These are phyloP conservation scores for Lachancea thermotolerans DNA, from an alignment of 805 yeast species.

Conservation along the genomic window DNA sequence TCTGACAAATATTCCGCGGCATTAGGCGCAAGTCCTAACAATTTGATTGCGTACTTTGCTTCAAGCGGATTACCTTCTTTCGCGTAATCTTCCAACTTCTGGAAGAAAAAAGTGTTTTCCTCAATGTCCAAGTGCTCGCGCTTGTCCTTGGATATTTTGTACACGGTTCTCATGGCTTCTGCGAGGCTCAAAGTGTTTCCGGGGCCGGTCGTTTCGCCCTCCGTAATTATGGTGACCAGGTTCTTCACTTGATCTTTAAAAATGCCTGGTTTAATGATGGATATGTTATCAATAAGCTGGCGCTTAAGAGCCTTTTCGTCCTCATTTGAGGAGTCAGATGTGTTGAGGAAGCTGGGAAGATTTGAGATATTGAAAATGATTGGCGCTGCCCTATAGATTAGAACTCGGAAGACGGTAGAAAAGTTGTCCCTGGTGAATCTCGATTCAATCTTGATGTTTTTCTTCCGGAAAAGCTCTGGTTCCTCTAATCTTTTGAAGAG, in stretches of 20 bases:
- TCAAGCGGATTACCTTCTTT: constrained; percentile 49
- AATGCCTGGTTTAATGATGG: constrained; percentile 54
- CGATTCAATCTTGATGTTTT: constrained; percentile 27
- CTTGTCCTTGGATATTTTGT: constrained; percentile 48
- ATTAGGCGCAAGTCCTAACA: constrained; percentile 43
- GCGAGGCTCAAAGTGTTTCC: constrained; percentile 17
- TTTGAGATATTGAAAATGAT: constrained; percentile 61
- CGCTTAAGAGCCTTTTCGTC: constrained; percentile 34
- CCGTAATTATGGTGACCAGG: constrained; percentile 35
- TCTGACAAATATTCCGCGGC: constrained; percentile 33
- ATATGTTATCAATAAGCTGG: constrained; percentile 51
- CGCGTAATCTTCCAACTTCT: constrained; percentile 42
- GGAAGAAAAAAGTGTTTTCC: constrained; percentile 36
- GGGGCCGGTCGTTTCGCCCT: constrained; percentile 15
- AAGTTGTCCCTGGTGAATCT: constrained; percentile 42
- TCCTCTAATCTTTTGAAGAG: constrained; percentile 50
- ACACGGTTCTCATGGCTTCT: constrained; percentile 51
- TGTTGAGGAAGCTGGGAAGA: constrained; percentile 44
- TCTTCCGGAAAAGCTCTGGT: constrained; percentile 38
- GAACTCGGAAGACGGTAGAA: constrained; percentile 45
- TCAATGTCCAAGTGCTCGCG: constrained; percentile 42
- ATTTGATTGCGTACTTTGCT: constrained; percentile 57
- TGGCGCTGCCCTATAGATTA: constrained; percentile 56
- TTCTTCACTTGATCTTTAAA: constrained; percentile 53
- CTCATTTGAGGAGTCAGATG: constrained; percentile 25